phyloP scores from a whole-genome alignment of 2,329 filamentous ascomycete genomes.

The Emmonsiellopsis sp. region DNA sequence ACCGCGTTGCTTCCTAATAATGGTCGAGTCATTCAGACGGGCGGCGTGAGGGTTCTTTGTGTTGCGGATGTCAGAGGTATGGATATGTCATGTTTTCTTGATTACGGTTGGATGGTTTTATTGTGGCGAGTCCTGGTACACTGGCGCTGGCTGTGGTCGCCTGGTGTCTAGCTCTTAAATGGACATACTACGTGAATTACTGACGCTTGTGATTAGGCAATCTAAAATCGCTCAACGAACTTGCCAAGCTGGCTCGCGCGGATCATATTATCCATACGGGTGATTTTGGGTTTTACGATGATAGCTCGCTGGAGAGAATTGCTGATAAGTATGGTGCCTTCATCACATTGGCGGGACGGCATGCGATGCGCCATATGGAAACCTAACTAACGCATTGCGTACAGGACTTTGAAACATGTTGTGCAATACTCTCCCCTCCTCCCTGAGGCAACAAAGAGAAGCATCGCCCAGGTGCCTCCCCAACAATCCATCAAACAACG shows the following conservation, averaged over 20 bases:
- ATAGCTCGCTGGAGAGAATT: slow-evolving; percentile 89
- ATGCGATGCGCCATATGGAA: not conserved
- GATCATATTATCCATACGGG: slow-evolving; percentile 98
- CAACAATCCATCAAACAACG: slow-evolving; percentile 67
- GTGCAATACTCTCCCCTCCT: slow-evolving; percentile 96
- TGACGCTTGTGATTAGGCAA: slow-evolving; percentile 55
- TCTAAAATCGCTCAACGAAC: slow-evolving; percentile 86
- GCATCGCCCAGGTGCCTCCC: slow-evolving; percentile 59
- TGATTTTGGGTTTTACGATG: slow-evolving; percentile 98
- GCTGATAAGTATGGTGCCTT: slow-evolving; percentile 76
- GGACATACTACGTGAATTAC: not conserved
- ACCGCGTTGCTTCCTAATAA: slow-evolving; percentile 42
- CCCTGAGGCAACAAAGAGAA: slow-evolving; percentile 60
- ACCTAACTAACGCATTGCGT: not conserved
- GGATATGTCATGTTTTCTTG: not conserved
- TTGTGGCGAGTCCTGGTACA: not conserved
- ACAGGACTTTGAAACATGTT: slow-evolving; percentile 91
- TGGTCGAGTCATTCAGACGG: slow-evolving; percentile 40
- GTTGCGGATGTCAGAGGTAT: slow-evolving; percentile 44
- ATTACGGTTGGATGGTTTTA: not conserved
- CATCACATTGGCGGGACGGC: not conserved
- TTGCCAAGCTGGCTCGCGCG: slow-evolving; percentile 86
- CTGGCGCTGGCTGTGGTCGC: no score
- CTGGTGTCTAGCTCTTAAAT: no score
- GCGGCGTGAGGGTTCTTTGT: slow-evolving; percentile 38